Percentiles rank a stretch among this genome's conserved stretches.
phyloP scores from a whole-genome alignment of 2,329 filamentous ascomycete genomes.

The Penicillium crustosum region DNA sequence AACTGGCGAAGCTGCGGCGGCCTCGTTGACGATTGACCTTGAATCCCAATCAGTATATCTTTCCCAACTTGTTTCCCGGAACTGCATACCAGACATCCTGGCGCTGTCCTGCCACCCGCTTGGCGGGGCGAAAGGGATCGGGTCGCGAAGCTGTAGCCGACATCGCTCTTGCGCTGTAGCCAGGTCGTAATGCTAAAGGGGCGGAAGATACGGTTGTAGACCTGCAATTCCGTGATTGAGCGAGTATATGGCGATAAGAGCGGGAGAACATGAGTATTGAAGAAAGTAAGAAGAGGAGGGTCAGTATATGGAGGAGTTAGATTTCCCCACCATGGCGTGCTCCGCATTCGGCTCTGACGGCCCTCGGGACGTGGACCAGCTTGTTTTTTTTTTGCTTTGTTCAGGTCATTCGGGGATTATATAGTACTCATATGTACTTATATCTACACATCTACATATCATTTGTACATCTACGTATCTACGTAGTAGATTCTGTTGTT shows the following conservation, averaged over 20 bases:
- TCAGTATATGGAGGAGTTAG: constrained; percentile 1
- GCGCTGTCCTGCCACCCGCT: constrained; percentile 50
- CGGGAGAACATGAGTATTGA: constrained; percentile 11
- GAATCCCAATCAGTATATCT: constrained; percentile 14
- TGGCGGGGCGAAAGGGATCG: constrained; percentile 49
- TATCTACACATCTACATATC: neutral
- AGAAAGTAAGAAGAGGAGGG: constrained; percentile 4
- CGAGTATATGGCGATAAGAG: constrained; percentile 2
- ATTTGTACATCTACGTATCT: neutral
- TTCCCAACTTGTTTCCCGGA: neutral
- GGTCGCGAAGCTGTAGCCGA: constrained; percentile 39
- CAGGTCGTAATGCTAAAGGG: constrained; percentile 15
- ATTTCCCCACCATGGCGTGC: constrained; percentile 23
- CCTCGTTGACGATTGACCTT: constrained; percentile 68
- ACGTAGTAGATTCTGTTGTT: neutral
- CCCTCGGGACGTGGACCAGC: neutral
- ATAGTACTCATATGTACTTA: neutral
- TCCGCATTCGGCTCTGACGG: constrained; percentile 5
- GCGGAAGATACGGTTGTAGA: neutral
- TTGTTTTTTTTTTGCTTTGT: neutral
- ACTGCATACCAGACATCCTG: constrained; percentile 51
- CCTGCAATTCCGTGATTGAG: constrained; percentile 1
- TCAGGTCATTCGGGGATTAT: neutral
- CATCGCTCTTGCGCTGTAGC: constrained; percentile 37
- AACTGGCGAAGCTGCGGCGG: constrained; percentile 61